phyloP scores from a whole-genome alignment of 1,139 yeast species.

The Pichia sp. region DNA sequence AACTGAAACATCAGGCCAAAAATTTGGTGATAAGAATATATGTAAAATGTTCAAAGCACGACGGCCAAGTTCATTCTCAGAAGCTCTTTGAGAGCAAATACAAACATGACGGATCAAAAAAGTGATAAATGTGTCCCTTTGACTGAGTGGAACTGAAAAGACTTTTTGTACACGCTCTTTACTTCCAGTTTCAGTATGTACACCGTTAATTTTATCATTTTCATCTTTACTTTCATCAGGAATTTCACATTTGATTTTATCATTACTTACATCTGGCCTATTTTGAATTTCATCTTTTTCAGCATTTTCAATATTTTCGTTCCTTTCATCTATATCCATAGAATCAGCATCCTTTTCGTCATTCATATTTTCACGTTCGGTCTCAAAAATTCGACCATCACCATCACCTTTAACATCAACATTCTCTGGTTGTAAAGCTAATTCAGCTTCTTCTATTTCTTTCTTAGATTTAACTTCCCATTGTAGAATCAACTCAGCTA shows the following conservation, averaged over 20 bases:
- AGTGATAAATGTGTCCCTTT: conserved; percentile 88
- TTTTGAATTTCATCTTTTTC: too few relatives aligned
- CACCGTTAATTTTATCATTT: not conserved
- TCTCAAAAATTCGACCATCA: conserved; percentile 23
- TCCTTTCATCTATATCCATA: conserved; percentile 3
- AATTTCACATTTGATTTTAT: too few relatives aligned
- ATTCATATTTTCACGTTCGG: not conserved
- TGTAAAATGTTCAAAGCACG: conserved; percentile 72
- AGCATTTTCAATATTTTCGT: not conserved
- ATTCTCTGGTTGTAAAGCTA: not conserved
- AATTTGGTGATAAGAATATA: conserved; percentile 60
- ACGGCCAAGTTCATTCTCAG: conserved; percentile 77
- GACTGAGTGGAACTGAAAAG: conserved; percentile 66
- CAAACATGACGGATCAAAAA: conserved; percentile 85
- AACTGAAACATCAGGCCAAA: conserved; percentile 85
- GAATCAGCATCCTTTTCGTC: conserved; percentile 11
- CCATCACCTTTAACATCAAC: conserved; percentile 19
- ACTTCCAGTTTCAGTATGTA: not conserved
- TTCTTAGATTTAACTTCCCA: conserved; percentile 65
- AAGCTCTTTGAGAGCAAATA: conserved; percentile 76
- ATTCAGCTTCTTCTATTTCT: conserved; percentile 4
- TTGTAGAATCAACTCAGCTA: conserved; percentile 73
- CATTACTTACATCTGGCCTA: not conserved
- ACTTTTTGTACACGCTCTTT: conserved; percentile 4
- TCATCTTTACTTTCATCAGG: too few relatives aligned